A percentile compares a stretch with the other conserved stretches of the same genome.
Conservation (phyloP, 2,329 filamentous ascomycete species). For the Coniochaeta sp. region DNA sequence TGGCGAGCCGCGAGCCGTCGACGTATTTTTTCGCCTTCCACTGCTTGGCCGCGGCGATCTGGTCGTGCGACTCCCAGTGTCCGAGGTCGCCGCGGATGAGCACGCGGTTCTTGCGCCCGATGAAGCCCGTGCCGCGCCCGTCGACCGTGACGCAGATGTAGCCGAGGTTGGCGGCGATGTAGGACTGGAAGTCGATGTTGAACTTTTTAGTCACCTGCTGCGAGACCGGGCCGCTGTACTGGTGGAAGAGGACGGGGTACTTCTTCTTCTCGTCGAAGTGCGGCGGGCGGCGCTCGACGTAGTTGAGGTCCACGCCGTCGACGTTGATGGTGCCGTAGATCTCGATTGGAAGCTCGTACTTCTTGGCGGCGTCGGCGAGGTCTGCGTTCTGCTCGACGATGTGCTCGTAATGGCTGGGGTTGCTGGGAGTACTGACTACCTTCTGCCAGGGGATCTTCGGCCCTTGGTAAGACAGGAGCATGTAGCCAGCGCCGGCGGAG, state of each 20-base stretch:
- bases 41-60: constrained; percentile 81
- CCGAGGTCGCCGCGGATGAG: constrained; percentile 79
- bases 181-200: constrained; percentile 81
- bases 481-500: constrained; percentile 74
- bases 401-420: constrained; percentile 56
- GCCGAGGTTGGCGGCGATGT: constrained; percentile 75
- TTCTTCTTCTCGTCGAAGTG: constrained; percentile 78
- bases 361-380: constrained; percentile 61
- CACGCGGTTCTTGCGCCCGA: constrained; percentile 76
- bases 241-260: constrained; percentile 90
- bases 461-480: constrained; percentile 75
- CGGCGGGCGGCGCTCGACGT: constrained; percentile 79
- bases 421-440: constrained; percentile 75
- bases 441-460: constrained; percentile 88
- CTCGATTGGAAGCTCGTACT: constrained; percentile 75
- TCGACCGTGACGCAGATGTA: constrained; percentile 96
- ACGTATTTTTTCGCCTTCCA: constrained; percentile 80
- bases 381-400: constrained; percentile 70
- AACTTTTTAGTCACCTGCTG: constrained; percentile 81
- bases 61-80: constrained; percentile 77
- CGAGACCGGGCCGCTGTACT: constrained; percentile 92
- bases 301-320: constrained; percentile 64
- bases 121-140: constrained; percentile 84
- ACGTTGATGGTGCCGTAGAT: constrained; percentile 81
- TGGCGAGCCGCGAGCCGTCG: constrained; percentile 73